Base-by-base conservation (phyloP, 805 yeast species). In the Schwanniomyces polymorphus region DNA sequence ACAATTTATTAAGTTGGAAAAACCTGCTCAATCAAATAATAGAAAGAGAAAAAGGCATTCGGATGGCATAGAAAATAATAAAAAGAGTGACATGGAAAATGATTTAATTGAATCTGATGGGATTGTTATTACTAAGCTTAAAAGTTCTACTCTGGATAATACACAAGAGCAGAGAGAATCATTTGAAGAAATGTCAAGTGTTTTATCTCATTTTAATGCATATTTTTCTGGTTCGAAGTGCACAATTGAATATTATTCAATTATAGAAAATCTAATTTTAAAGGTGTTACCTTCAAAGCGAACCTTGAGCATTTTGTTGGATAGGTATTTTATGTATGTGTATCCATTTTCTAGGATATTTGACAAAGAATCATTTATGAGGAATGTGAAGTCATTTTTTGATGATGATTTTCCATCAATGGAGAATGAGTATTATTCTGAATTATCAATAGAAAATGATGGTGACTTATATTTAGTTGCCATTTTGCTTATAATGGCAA, bases 241-340 rank as follows among this genome's bases (percentile, higher is more conserved):
- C 23, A 53, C 59, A 18, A 47, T 55, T 17, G 65, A 59, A 1
- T 67, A 61, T 55, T 71, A 61, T 45, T 38, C 45, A 7, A 48
- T 63, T 11, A 68, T 68, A 2, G 64, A 63, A 45, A 47, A 56
- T n/a, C 59, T 64, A 4, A 56, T 69, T 1, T 37, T 67, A 11
- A 52, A 55, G 43, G 52, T 71, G 1, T 52, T 73, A 12, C 78
- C 78, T 1, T 47, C 56, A 29, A 60, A 58, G 23, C 43, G 53
- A 11, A 65, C 56, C 29, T 40, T 60, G 27, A 52, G 60, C 16
- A 53, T 61, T 43, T 58, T 72, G 10, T 59, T 67, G 39, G 52
- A 58, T 40, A 60, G 70, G 27, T 73, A 59, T 46, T 72, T 70
- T 56, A 65, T 63, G 44, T 70, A 65, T 56, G 75, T 70, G n/a